A percentile compares a stretch with the other conserved stretches of the same genome.
phyloP scores from a whole-genome alignment of 345 rosid species.

The Bruguiera sexangula region DNA sequence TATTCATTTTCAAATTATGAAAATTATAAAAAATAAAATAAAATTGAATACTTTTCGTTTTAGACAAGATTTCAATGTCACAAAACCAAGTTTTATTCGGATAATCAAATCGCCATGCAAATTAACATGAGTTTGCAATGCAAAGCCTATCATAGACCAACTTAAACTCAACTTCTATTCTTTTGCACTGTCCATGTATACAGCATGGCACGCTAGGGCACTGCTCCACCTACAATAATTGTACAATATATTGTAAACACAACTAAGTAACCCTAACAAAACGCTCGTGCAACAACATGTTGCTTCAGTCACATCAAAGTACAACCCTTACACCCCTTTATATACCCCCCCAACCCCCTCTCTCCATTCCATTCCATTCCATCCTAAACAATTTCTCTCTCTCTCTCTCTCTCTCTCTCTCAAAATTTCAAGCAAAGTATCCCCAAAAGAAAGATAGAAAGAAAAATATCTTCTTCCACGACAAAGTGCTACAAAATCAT shows the following conservation, averaged over 20 bases:
- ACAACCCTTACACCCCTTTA: constrained; percentile 29
- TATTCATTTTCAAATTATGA: no score
- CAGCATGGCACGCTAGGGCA: neutral
- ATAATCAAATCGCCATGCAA: no score
- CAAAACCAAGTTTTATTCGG: no score
- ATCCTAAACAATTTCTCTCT: constrained; percentile 10
- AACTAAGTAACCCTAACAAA: neutral
- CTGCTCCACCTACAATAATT: neutral
- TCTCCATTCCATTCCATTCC: constrained; percentile 33
- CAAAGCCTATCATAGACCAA: no score
- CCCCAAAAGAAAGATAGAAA: no score
- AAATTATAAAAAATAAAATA: no score
- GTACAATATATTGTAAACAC: neutral
- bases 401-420: neutral
- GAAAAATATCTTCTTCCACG: neutral
- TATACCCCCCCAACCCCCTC: constrained; percentile 21
- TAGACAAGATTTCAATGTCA: no score
- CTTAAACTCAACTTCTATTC: no score
- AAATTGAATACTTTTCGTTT: no score
- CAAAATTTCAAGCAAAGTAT: no score
- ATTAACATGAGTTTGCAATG: no score
- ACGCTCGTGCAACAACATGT: constrained; percentile 11
- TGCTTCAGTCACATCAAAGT: neutral
- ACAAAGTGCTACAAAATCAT: neutral
- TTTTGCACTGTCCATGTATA: no score